Evolutionary conservation across 2,329 filamentous ascomycete genomes (phyloP).

Genomic region (Ascochyta lentis): DNA sequence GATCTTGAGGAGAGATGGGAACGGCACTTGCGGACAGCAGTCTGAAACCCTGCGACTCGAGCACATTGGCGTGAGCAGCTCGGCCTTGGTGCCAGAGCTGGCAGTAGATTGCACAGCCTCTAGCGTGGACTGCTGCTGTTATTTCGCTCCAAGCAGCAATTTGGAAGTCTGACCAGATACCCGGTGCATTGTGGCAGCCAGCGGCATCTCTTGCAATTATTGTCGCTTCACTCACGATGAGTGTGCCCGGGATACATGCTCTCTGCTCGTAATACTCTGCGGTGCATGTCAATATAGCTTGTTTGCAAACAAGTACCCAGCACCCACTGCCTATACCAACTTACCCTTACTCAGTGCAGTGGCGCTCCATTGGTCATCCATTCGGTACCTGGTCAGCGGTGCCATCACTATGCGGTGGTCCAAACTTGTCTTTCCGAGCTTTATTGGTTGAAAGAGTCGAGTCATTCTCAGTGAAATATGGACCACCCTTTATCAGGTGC

Average conservation of each 20-base stretch:
- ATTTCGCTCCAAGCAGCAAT: slow-evolving; percentile 64
- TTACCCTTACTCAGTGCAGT: slow-evolving; percentile 20
- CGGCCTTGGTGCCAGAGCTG: slow-evolving; percentile 68
- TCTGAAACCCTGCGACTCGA: slow-evolving; percentile 35
- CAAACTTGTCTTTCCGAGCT: slow-evolving; percentile 36
- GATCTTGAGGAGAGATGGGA: slow-evolving; percentile 34
- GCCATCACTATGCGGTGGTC: slow-evolving; percentile 44
- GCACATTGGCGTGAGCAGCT: slow-evolving; percentile 49
- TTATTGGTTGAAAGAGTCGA: slow-evolving; percentile 44
- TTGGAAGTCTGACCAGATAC: slow-evolving; percentile 58
- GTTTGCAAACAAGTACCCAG: neutral
- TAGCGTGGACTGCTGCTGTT: slow-evolving; percentile 65
- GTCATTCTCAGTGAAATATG: neutral
- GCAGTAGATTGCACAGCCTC: slow-evolving; percentile 63
- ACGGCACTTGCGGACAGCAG: slow-evolving; percentile 42
- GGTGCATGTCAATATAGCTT: neutral
- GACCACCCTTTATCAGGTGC: too few species aligned
- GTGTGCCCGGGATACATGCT: slow-evolving; percentile 57
- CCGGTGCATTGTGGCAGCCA: slow-evolving; percentile 58
- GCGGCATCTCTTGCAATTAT: slow-evolving; percentile 55
- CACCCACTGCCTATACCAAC: neutral
- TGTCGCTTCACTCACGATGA: slow-evolving; percentile 65
- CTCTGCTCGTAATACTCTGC: slow-evolving; percentile 61
- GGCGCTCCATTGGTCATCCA: slow-evolving; percentile 54
- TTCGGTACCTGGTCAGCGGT: slow-evolving; percentile 49